phyloP scores from a whole-genome alignment of 2,329 filamentous ascomycete species.

The Alternaria metachromatica region DNA sequence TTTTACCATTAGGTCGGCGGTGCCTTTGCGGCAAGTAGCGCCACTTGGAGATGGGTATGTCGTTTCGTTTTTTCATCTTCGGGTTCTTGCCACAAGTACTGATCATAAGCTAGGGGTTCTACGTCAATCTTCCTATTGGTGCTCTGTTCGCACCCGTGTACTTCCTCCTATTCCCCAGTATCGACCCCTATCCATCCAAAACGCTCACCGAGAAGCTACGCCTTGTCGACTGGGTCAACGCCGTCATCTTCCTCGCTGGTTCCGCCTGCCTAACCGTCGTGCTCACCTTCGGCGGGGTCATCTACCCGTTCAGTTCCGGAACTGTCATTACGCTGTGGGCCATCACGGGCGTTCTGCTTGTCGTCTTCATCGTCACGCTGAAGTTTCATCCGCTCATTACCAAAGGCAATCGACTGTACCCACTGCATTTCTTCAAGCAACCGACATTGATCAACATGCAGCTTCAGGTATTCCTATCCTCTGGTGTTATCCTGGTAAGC shows the following conservation, averaged over 20 bases:
- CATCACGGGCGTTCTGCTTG: conserved; percentile 54
- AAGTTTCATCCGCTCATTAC: conserved; percentile 53
- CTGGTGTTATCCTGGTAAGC: conserved; percentile 20
- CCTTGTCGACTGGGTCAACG: conserved; percentile 55
- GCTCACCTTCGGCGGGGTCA: not conserved
- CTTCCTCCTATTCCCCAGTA: not conserved
- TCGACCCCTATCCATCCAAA: not conserved
- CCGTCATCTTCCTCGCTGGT: conserved; percentile 28
- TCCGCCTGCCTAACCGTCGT: conserved; percentile 9
- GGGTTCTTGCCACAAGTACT: not conserved
- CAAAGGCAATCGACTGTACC: conserved; percentile 55
- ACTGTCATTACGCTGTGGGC: conserved; percentile 48
- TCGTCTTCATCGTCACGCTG: conserved; percentile 57
- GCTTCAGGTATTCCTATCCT: conserved; percentile 11
- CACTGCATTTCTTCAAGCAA: conserved; percentile 53
- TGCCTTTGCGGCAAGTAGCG: conserved; percentile 27
- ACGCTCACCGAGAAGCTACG: conserved; percentile 40
- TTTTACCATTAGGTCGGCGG: conserved; percentile 30
- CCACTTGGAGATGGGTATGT: conserved; percentile 41
- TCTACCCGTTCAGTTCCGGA: not conserved
- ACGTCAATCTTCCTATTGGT: conserved; percentile 1
- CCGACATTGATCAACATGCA: conserved; percentile 8
- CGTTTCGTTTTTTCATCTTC: not conserved
- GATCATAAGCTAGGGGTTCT: not conserved
- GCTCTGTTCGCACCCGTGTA: not conserved